Evolutionary conservation across 805 yeast species (phyloP), one percentile per base, ranked within the genome.

Genomic region (Candida xiaguanensis): DNA sequence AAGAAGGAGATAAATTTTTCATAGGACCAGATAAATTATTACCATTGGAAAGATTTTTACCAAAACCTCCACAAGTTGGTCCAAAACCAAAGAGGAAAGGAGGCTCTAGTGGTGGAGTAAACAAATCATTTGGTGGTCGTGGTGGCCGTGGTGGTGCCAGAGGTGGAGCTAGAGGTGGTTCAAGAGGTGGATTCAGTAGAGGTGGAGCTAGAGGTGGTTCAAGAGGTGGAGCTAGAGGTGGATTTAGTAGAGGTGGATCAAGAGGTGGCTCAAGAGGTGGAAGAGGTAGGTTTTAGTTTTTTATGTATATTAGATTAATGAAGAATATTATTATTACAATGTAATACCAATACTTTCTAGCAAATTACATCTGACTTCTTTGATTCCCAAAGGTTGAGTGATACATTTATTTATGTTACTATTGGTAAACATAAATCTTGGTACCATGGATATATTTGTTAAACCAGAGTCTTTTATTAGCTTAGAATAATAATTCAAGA

Each of bases 41-140:
- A 50, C 99, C 99, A 33, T 70, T 93, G 49, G 99, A 93, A 56
- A 82, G 99, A 72, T 93, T 93, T 72, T 74, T 93, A 65, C 99
- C 99, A 49, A 88, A 91, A 70, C 95, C 99, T 37, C 87, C 87
- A 72, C 82, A 77, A 41, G 78, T 78, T 34, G 91, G 90, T 29
- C 93, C 95, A 48, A 84, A 83, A 59, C 82, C 85, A 51, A 78
- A 84, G 62, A 82, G 73, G 68, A 81, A 78, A 72, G 73, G 81
- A 65, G 71, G 78, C 53, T 70, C 75, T 31, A 72, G 77, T 43
- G 53, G 63, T 22, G 75, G 77, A 27, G 55, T 58, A 28, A 61
- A 72, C 30, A 69, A 70, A 28, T 42, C 56, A n/a, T 51, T 56
- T 27, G 59, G 60, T 18, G 70, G 70, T 34, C 66, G 67, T 31